Percentiles rank a stretch among this genome's conserved stretches.
These are phyloP conservation scores for Ceratocystis alfenasii DNA, from an alignment of 2,329 filamentous ascomycete genomes.

Conservation along the genomic window DNA sequence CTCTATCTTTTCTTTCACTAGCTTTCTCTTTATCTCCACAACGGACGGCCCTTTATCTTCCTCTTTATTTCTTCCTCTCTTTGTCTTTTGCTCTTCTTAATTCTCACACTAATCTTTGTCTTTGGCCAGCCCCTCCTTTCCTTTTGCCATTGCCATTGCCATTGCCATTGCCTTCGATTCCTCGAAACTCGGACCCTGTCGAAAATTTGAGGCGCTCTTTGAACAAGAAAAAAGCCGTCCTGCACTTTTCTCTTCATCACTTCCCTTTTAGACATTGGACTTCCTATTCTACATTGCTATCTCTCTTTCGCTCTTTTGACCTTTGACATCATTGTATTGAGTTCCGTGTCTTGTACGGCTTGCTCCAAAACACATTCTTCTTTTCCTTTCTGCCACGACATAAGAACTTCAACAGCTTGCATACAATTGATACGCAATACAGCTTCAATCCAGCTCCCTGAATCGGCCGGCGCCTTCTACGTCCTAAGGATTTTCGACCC, in stretches of 20 bases:
- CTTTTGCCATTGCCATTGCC: not conserved
- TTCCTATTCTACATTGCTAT: not conserved
- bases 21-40: slow-evolving; percentile 10
- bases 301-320: not conserved
- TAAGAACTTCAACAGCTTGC: not conserved
- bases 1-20: slow-evolving; percentile 2
- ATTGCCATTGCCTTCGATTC: not conserved
- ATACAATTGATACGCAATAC: not conserved
- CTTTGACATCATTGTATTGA: not conserved
- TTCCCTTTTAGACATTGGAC: not conserved
- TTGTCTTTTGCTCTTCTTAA: not conserved
- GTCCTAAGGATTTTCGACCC: not conserved
- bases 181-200: slow-evolving; percentile 4
- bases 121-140: not conserved
- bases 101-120: not conserved
- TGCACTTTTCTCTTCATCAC: slow-evolving; percentile 10
- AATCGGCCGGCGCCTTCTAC: not conserved
- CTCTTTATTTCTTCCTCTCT: not conserved
- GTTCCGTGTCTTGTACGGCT: not conserved
- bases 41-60: not conserved
- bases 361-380: not conserved
- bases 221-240: not conserved
- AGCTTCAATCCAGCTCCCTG: not conserved
- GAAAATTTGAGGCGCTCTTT: not conserved
- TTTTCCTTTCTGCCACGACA: not conserved